Evolutionary conservation across 139 green algal genomes (phyloP).

Genomic region (Chlorella vulgaris): DNA sequence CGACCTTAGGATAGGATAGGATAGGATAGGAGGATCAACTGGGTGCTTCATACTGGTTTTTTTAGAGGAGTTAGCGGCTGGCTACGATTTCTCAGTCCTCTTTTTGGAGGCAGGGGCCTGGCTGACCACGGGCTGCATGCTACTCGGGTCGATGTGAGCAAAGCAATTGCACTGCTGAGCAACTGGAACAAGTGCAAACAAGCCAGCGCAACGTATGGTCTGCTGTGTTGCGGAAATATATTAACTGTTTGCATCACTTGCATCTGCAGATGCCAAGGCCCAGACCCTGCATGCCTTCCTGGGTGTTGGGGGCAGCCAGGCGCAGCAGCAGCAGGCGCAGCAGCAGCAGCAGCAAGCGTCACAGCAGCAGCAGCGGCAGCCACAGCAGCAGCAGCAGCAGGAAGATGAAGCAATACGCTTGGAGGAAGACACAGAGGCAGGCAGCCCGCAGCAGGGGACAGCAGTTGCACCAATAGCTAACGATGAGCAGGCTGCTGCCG

Average conservation of each 20-base stretch:
- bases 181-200: too few species aligned
- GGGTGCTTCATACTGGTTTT: background rate
- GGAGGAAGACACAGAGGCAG: background rate
- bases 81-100: too few species aligned
- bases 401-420: background rate
- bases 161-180: too few species aligned
- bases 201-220: too few species aligned
- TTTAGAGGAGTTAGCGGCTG: too few species aligned
- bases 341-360: background rate
- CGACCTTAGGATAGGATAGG: too few species aligned
- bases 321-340: constrained; percentile 10
- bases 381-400: constrained; percentile 14
- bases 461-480: background rate
- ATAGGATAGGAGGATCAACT: too few species aligned
- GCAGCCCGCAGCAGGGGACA: background rate
- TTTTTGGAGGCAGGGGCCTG: too few species aligned
- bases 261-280: constrained; percentile 55
- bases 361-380: background rate
- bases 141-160: too few species aligned
- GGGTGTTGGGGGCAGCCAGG: constrained; percentile 9
- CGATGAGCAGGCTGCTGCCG: background rate
- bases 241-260: too few species aligned
- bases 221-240: too few species aligned
- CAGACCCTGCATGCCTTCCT: constrained; percentile 78
- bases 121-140: too few species aligned